Evolutionary conservation across 176 grass and related monocot species (phyloP).

Genomic region (Rhynchospora breviuscula): DNA sequence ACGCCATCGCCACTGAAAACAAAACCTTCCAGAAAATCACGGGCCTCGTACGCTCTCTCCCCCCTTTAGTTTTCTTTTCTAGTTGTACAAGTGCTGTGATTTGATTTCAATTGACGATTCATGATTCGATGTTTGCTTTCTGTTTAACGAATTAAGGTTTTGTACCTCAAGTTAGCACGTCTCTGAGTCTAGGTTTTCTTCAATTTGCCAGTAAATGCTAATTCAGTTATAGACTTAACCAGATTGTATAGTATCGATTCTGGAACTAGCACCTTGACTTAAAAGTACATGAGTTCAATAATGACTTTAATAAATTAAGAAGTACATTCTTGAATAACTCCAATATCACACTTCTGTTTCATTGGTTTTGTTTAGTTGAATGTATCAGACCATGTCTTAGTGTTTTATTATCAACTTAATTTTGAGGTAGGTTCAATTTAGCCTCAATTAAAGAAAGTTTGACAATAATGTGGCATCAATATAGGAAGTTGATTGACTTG

Average conservation of each 20-base stretch:
- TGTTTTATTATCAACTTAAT: background rate
- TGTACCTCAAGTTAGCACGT: background rate
- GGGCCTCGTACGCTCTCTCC: constrained; percentile 45
- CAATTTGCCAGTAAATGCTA: background rate
- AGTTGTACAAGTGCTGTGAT: background rate
- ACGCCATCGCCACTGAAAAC: constrained; percentile 76
- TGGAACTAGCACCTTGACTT: too few relatives aligned
- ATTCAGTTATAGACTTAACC: background rate
- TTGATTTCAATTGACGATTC: background rate
- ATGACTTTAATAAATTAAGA: too few relatives aligned
- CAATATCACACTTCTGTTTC: background rate
- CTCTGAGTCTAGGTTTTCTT: background rate
- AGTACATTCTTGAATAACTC: too few relatives aligned
- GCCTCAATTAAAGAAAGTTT: background rate
- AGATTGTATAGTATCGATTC: background rate
- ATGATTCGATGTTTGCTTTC: background rate
- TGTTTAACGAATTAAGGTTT: background rate
- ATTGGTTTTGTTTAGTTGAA: background rate
- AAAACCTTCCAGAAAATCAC: constrained; percentile 85
- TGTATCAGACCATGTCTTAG: background rate
- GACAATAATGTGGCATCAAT: background rate
- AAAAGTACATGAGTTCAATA: too few relatives aligned
- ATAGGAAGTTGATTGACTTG: background rate
- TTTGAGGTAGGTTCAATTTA: background rate
- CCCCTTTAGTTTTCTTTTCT: background rate